Conservation (phyloP, 2,329 filamentous ascomycete species). For the Epichloe sp. region DNA sequence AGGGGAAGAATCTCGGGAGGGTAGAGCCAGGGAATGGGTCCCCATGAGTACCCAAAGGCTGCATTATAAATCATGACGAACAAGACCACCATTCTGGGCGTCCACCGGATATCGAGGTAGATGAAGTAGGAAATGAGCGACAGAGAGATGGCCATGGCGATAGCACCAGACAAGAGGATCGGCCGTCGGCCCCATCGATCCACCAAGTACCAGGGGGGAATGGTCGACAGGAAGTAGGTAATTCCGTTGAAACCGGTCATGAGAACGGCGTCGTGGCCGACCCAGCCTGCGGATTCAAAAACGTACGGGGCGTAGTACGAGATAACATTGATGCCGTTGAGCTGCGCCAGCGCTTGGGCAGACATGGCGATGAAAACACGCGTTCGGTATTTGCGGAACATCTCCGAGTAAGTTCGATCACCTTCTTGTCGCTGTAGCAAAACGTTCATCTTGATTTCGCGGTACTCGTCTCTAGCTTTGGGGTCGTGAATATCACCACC, state of each 20-base stretch:
- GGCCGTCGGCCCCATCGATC: slow-evolving; percentile 81
- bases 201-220: slow-evolving; percentile 97
- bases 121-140: slow-evolving; percentile 92
- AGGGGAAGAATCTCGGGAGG: slow-evolving; percentile 96
- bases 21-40: slow-evolving; percentile 95
- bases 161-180: slow-evolving; percentile 78
- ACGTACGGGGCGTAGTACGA: slow-evolving; percentile 96
- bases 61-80: slow-evolving; percentile 99
- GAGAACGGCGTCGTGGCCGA: slow-evolving; percentile 75
- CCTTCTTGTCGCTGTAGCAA: slow-evolving; percentile 88
- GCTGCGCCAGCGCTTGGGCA: slow-evolving; percentile 84
- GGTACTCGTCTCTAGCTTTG: slow-evolving; percentile 89
- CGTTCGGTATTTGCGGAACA: slow-evolving; percentile 86
- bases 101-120: slow-evolving; percentile 66
- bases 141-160: slow-evolving; percentile 79
- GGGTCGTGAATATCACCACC: slow-evolving; percentile 88
- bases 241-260: slow-evolving; percentile 95
- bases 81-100: slow-evolving; percentile 73
- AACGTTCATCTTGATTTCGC: slow-evolving; percentile 98
- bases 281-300: slow-evolving; percentile 95
- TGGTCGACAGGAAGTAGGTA: slow-evolving; percentile 81
- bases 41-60: slow-evolving; percentile 89
- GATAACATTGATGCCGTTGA: slow-evolving; percentile 99
- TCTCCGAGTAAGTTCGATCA: slow-evolving; percentile 79
- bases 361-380: slow-evolving; percentile 99